These are phyloP conservation scores for Phytophthora hybrid DNA, from an alignment of 352 stramenopile species.

Conservation along the genomic window DNA sequence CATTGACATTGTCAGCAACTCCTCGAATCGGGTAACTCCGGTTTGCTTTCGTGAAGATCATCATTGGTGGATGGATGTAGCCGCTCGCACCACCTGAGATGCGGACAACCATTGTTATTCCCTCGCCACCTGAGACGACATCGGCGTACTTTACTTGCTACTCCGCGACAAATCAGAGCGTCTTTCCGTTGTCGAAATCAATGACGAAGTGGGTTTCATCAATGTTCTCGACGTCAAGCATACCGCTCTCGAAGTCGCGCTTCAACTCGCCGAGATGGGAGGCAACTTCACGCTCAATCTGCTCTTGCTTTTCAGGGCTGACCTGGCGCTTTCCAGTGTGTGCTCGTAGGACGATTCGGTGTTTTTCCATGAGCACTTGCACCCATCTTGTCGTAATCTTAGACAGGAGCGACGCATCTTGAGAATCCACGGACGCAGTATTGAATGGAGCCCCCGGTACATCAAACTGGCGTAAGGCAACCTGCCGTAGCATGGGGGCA, in stretches of 20 bases:
- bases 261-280: neutral
- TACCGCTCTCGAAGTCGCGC: too few relatives aligned
- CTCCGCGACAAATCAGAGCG: neutral
- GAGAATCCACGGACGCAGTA: neutral
- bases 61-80: neutral
- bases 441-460: neutral
- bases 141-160: neutral
- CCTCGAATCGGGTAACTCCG: conserved; percentile 1
- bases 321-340: neutral
- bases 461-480: neutral
- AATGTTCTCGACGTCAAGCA: neutral
- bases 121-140: neutral
- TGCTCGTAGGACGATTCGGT: neutral
- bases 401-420: too few relatives aligned
- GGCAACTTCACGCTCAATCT: neutral
- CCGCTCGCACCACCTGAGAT: neutral
- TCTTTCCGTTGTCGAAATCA: neutral
- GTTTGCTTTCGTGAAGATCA: neutral
- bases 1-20: neutral
- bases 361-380: neutral
- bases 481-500: neutral
- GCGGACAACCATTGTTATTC: neutral
- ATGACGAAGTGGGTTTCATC: neutral
- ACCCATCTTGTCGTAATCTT: neutral
- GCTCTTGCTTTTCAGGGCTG: neutral